Base-by-base conservation (phyloP, 2,329 filamentous ascomycete species). In the Cryphonectria nitschkei region DNA sequence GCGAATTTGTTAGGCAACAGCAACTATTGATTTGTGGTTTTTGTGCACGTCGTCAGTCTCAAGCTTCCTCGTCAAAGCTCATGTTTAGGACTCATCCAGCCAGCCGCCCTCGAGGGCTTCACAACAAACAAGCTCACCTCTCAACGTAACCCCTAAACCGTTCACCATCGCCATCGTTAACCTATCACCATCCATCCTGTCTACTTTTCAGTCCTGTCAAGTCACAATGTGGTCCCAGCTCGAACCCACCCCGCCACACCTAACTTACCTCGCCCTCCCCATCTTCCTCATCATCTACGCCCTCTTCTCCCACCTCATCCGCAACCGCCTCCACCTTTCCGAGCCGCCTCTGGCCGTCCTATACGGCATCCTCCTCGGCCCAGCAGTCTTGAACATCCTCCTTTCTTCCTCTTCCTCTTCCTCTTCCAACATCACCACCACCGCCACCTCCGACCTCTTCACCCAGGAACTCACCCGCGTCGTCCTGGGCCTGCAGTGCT, bases 401-500 rank as follows among this genome's bases (percentile, higher is more conserved):
- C 37, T 39, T 9, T 9, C 37, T 9, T 39, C 37, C 9, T 11
- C 37, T 2, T 11, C 37, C 9, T 39, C 37, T 9, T 39, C 37
- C 37, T 39, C 37, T 6, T 34, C 34, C 34, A 34, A 34, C 34
- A 34, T 4, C 34, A 34, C 34, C 34, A 34, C 34, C 34, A 34
- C 34, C 34, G 34, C 34, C 37, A 39, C 37, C 37, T 39, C 61
- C 67, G 70, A 71, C 22, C 29, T 16, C 43, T 66, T 66, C 43
- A 71, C 70, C 8, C 70, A 69, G 56, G 90, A 92, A 75, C 90
- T 90, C 78, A 90, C 90, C n/a, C 87, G 90, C 72, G 89, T 92
- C 69, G 90, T 92, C 68, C 83, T 93, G 56, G 90, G 92, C 65
- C 89, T 92, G 41, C 90, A 92, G 84, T 92, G 90, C 84, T 92